Evolutionary conservation across 2,329 filamentous ascomycete species (phyloP).

Genomic region (Decorospora gaudefroyi): DNA sequence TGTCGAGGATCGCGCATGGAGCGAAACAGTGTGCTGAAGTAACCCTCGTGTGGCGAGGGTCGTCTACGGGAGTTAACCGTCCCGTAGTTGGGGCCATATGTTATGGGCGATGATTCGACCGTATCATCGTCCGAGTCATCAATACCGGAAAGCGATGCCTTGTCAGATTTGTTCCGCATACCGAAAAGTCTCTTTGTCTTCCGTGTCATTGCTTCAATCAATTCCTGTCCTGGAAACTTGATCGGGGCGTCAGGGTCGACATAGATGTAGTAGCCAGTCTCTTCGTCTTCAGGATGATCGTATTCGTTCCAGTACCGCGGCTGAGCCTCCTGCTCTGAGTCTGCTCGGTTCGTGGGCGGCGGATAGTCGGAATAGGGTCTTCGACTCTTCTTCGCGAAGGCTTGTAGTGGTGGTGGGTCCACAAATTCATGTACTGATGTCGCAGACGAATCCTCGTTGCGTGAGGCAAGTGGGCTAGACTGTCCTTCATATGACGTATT

Average conservation of each 20-base stretch:
- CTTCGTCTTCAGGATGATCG: conserved; percentile 71
- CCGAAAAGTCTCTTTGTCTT: conserved; percentile 36
- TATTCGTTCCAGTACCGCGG: conserved; percentile 82
- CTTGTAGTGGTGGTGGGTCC: conserved; percentile 48
- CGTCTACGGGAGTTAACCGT: conserved; percentile 24
- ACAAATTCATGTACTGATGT: conserved; percentile 45
- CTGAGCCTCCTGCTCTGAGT: conserved; percentile 23
- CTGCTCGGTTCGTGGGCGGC: conserved; percentile 23
- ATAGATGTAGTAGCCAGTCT: conserved; percentile 71
- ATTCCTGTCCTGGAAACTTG: conserved; percentile 66
- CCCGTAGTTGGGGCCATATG: conserved; percentile 55
- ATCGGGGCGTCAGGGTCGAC: conserved; percentile 68
- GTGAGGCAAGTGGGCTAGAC: conserved; percentile 35
- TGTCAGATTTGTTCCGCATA: conserved; percentile 25
- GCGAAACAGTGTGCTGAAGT: conserved; percentile 42
- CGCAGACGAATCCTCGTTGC: conserved; percentile 41
- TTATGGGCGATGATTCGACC: conserved; percentile 42
- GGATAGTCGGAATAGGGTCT: conserved; percentile 37
- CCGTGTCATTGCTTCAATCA: conserved; percentile 54
- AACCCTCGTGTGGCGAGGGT: conserved; percentile 22
- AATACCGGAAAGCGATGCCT: conserved; percentile 36
- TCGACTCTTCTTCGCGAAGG: conserved; percentile 52
- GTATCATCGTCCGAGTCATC: conserved; percentile 59
- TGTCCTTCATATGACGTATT: conserved; percentile 47
- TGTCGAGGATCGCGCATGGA: conserved; percentile 30